Base-by-base conservation (phyloP, 176 grass and related monocot species). In the Metroxylon sagu region DNA sequence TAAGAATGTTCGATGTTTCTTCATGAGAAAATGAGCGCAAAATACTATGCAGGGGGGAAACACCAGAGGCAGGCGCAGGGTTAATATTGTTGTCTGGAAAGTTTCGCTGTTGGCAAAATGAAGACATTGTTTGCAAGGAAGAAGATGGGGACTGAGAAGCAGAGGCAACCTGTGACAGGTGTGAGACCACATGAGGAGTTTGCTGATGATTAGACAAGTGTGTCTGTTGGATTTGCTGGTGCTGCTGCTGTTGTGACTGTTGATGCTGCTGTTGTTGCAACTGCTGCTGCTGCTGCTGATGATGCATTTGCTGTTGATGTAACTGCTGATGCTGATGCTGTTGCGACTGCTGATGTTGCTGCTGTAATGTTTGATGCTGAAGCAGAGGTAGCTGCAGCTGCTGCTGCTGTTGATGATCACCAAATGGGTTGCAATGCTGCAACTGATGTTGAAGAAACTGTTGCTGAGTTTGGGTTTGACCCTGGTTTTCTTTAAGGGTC, bases 1-100 rank as follows among this genome's bases (percentile, higher is more conserved):
- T 82, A 68, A 76, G 68, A 67, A 87, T 77, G 64, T 79, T 75
- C 2, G 56, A 81, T 12, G 77, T 39, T 77, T 84, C 86, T 71
- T 95, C 83, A 74, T 70, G 70, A 54, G 86, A 74, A 25, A 95
- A 95, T 10, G 82, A 83, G 17, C 70, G 80, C 28, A 82, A 79
- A 71, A 80, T 75, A 30, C 79, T 82, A 49, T 84, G 80, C 29
- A 87, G 55, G 64, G 85, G 83, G 28, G 88, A 71, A 25, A 80
- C 18, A 31, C 77, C 57, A 25, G 70, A 80, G 19, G 49, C 48
- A 6, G 54, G 62, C 17, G 70, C 66, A 14, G 71, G 71, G 25
- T 77, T 60, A 59, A 18, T 76, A 48, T 72, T 83, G 62, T 75
- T 85, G 39, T 79, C 80, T 53, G 79, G 49, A 35, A 82, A 76